A percentile compares a stretch with the other conserved stretches of the same genome.
These are phyloP conservation scores for Eragrostis nindensis DNA, from an alignment of 176 grass and related monocot species.

Conservation along the genomic window DNA sequence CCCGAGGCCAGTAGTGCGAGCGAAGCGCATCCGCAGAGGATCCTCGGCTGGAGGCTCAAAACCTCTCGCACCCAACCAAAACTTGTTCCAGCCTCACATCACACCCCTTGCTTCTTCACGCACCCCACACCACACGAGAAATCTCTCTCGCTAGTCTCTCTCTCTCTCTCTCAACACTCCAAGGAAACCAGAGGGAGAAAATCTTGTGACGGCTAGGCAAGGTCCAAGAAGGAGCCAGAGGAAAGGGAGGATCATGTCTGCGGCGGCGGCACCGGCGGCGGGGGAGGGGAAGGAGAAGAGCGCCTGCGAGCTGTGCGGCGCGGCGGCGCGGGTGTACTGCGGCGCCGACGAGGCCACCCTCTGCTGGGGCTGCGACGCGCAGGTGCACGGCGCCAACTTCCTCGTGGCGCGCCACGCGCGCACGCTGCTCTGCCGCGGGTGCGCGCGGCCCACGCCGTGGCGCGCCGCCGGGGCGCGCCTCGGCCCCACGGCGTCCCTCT, in stretches of 20 bases:
- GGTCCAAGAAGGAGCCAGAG: not conserved
- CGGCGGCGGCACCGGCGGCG: slow-evolving; percentile 28
- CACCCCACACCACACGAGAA: not conserved
- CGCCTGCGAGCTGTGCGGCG: slow-evolving; percentile 66
- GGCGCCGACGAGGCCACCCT: slow-evolving; percentile 73
- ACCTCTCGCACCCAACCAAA: slow-evolving; percentile 33
- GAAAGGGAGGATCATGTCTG: slow-evolving; percentile 33
- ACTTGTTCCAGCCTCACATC: slow-evolving; percentile 33
- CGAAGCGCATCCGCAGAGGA: slow-evolving; percentile 53
- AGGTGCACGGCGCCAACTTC: slow-evolving; percentile 89
- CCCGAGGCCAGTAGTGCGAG: slow-evolving; percentile 14
- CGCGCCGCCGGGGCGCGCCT: slow-evolving; percentile 65
- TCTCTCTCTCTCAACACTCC: not conserved
- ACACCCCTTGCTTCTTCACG: not conserved
- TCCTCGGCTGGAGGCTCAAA: slow-evolving; percentile 37
- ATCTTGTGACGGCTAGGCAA: slow-evolving; percentile 7
- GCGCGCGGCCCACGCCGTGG: slow-evolving; percentile 67
- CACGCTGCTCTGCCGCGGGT: slow-evolving; percentile 68
- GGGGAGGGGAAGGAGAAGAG: slow-evolving; percentile 16
- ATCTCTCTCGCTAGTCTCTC: not conserved
- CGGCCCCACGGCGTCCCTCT: slow-evolving; percentile 64
- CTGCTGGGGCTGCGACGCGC: slow-evolving; percentile 81
- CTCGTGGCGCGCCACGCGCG: slow-evolving; percentile 74
- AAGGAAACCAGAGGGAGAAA: not conserved
- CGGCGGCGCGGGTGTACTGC: slow-evolving; percentile 68